A percentile compares a stretch with the other conserved stretches of the same genome.
Evolutionary conservation across 169 alveolate species (phyloP).

Genomic region (Miamiensis avidus): DNA sequence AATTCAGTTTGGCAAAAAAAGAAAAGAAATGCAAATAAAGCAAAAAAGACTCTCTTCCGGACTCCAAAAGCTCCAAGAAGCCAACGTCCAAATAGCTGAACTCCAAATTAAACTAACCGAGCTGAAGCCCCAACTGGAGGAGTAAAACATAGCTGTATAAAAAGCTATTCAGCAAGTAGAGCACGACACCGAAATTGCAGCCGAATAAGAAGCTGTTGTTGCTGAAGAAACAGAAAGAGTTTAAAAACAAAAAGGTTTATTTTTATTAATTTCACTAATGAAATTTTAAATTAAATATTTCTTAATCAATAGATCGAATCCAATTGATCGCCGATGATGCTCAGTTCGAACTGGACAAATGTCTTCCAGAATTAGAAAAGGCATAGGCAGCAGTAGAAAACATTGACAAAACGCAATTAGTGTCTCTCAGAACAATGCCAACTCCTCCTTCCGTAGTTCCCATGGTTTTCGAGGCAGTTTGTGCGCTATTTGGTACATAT

Average conservation of each 20-base stretch:
- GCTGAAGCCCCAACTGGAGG: constrained; percentile 81
- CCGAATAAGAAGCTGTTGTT: constrained; percentile 77
- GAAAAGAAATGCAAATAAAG: constrained; percentile 70
- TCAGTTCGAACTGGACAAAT: constrained; percentile 89
- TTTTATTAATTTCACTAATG: too few relatives aligned
- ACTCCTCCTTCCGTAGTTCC: constrained; percentile 85
- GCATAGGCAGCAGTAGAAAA: too few relatives aligned
- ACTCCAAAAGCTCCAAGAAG: constrained; percentile 83
- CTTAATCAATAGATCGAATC: too few relatives aligned
- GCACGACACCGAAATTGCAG: constrained; percentile 66
- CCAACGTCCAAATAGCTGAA: constrained; percentile 82
- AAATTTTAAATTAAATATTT: too few relatives aligned
- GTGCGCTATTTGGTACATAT: constrained; percentile 66
- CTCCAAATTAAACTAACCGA: constrained; percentile 79
- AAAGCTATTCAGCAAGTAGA: constrained; percentile 80
- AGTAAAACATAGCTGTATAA: constrained; percentile 67
- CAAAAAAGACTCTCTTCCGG: constrained; percentile 87
- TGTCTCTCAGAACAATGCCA: constrained; percentile 58
- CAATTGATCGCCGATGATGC: too few relatives aligned
- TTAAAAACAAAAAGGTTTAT: constrained; percentile 72
- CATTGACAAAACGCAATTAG: too few relatives aligned
- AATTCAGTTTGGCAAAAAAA: constrained; percentile 65
- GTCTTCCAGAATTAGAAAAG: constrained; percentile 89
- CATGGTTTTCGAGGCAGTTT: constrained; percentile 83
- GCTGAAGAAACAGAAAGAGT: constrained; percentile 82